phyloP scores from a whole-genome alignment of 106 monocot genomes.

The Iris macrosiphon region DNA sequence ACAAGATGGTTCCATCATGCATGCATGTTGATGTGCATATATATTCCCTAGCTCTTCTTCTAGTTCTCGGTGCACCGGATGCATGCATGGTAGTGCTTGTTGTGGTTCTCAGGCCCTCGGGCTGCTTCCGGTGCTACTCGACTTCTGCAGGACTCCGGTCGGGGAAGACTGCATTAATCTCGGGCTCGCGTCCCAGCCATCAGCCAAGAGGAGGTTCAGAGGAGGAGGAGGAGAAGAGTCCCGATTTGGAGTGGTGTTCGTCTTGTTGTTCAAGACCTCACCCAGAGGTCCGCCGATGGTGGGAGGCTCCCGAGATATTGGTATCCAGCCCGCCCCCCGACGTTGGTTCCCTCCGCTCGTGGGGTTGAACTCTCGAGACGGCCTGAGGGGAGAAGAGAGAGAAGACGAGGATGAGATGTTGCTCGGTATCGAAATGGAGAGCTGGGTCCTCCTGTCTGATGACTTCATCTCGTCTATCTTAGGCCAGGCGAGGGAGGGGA shows the following conservation, averaged over 20 bases:
- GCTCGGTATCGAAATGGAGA: slow-evolving; percentile 74
- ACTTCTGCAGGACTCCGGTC: slow-evolving; percentile 78
- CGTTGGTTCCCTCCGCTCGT: slow-evolving; percentile 16
- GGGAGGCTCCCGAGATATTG: slow-evolving; percentile 63
- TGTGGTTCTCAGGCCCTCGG: slow-evolving; percentile 45
- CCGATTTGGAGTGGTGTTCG: slow-evolving; percentile 32
- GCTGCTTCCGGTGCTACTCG: slow-evolving; percentile 83
- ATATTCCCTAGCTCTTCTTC: no score
- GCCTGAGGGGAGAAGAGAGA: slow-evolving; percentile 39
- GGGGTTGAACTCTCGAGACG: slow-evolving; percentile 33
- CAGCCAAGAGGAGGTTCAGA: slow-evolving; percentile 48
- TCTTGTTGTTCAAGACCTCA: slow-evolving; percentile 73
- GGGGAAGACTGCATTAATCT: slow-evolving; percentile 57
- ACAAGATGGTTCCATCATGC: no score
- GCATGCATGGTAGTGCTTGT: no score
- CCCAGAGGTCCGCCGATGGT: slow-evolving; percentile 83
- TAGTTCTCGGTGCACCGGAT: no score
- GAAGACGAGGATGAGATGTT: slow-evolving; percentile 58
- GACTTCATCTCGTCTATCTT: slow-evolving; percentile 31
- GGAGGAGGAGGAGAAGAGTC: slow-evolving; percentile 43
- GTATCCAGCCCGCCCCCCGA: slow-evolving; percentile 31
- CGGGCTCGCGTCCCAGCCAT: slow-evolving; percentile 52
- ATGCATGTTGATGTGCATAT: no score
- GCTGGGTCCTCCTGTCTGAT: slow-evolving; percentile 41
- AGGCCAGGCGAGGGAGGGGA: slow-evolving; percentile 22